Base-by-base conservation (phyloP, 2,329 filamentous ascomycete species). In the Colletotrichum lindemuthianum region DNA sequence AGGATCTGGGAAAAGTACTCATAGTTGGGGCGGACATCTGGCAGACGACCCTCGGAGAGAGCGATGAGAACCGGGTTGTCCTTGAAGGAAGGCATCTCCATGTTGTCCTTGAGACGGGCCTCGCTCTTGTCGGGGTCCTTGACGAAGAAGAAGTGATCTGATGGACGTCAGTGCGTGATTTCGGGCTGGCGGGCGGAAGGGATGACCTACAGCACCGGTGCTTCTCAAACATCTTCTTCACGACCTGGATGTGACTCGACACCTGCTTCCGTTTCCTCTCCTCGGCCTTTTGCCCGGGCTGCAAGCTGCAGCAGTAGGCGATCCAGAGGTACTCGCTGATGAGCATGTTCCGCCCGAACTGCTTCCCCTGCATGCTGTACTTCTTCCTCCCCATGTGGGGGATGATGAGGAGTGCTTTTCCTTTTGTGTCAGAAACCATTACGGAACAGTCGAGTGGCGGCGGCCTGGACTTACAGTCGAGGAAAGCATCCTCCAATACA, bases 201-300 rank as follows among this genome's bases (percentile, higher is more conserved):
- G 34, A 2, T 9, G 33, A 80, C 87, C 83, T 78, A 90, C 88
- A 90, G 73, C 85, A 87, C 47, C 86, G 83, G 67, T 90, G 80
- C 59, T 85, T 83, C 59, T 83, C 81, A 68, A 91, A 86, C 73
- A 90, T 89, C 55, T 86, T 86, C 77, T 90, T 90, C 59, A 90
- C 78, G 12, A 91, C 88, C 72, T 91, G 88, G 71, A 91, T 90
- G 71, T 91, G 88, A 72, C 88, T 90, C 2, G 88, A 90, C 6
- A 91, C 87, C 70, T 90, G 88, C 74, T 91, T 91, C 60, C 87
- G 80, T 66, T 82, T 79, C 73, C 84, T 82, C 61, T 82, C 74
- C 66, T 82, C 79, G 3, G 82, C 81, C 45, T 78, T 75, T 51
- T 76, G 75, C 3, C 82, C 83, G 3, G 81, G 77, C 36, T 81